Evolutionary conservation across 2,329 filamentous ascomycete species (phyloP).

Genomic region (Chrysoporthe cubensis): DNA sequence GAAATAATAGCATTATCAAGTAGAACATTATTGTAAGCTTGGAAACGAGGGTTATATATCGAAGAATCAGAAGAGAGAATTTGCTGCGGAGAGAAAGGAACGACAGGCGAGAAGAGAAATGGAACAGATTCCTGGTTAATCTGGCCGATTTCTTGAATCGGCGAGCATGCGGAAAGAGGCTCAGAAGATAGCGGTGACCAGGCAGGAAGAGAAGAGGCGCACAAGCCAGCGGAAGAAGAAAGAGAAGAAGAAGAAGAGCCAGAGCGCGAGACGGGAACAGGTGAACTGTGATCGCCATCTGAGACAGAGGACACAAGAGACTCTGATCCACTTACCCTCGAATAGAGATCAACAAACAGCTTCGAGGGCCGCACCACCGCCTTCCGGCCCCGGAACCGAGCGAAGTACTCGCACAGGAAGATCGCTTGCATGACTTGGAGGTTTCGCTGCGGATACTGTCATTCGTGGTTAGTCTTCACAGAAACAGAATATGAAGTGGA

Average conservation of each 20-base stretch:
- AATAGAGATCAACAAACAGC: conserved; percentile 54
- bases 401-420: conserved; percentile 58
- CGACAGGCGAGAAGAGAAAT: conserved; percentile 20
- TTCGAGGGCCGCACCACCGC: conserved; percentile 51
- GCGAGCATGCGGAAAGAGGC: conserved; percentile 22
- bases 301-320: conserved; percentile 39
- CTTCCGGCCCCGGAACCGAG: conserved; percentile 58
- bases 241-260: conserved; percentile 33
- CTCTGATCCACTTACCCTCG: conserved; percentile 52
- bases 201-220: conserved; percentile 21
- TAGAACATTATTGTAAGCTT: conserved; percentile 26
- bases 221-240: conserved; percentile 24
- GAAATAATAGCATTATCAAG: conserved; percentile 30
- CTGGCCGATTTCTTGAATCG: conserved; percentile 15
- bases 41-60: conserved; percentile 21
- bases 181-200: conserved; percentile 25
- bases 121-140: conserved; percentile 20
- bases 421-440: conserved; percentile 57
- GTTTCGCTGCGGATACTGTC: conserved; percentile 53
- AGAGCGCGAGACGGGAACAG: conserved; percentile 31
- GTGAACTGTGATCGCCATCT: conserved; percentile 37
- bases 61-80: conserved; percentile 29
- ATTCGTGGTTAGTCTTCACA: conserved; percentile 24
- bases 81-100: conserved; percentile 24
- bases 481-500: neutral